Evolutionary conservation across 1,284 basidiomycete species (phyloP).

Genomic region (Naganishia cerealis): DNA sequence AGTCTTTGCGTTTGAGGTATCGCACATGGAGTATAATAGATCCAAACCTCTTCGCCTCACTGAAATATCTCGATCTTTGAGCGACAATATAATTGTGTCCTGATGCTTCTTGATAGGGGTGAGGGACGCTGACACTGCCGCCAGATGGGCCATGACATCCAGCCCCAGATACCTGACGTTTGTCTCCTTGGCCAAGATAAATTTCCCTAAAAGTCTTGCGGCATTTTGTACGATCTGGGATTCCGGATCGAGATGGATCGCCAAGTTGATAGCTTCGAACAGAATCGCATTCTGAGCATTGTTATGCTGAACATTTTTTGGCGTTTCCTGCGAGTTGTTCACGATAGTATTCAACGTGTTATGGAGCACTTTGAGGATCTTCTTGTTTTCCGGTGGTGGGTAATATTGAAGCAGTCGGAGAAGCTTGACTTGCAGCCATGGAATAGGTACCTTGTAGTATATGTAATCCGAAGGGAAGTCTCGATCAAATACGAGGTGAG

Average conservation of each 20-base stretch:
- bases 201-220: constrained; percentile 86
- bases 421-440: constrained; percentile 97
- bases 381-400: constrained; percentile 84
- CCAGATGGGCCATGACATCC: constrained; percentile 97
- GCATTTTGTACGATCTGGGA: constrained; percentile 86
- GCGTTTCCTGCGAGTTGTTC: constrained; percentile 88
- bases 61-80: constrained; percentile 96
- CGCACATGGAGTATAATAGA: constrained; percentile 98
- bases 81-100: constrained; percentile 86
- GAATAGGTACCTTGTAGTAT: constrained; percentile 91
- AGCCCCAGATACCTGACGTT: constrained; percentile 97
- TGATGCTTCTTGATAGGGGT: constrained; percentile 94
- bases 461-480: constrained; percentile 86
- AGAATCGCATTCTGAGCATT: constrained; percentile 98
- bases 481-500: constrained; percentile 85
- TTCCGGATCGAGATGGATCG: constrained; percentile 91
- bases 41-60: constrained; percentile 92
- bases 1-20: constrained; percentile 87
- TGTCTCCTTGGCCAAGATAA: constrained; percentile 96
- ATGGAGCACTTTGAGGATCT: constrained; percentile 73
- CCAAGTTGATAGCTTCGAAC: constrained; percentile 95
- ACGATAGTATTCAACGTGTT: constrained; percentile 86
- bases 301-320: constrained; percentile 92
- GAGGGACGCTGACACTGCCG: constrained; percentile 84
- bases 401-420: constrained; percentile 93